Base-by-base conservation (phyloP, 768 basidiomycete genomes). In the Dacryopinax spathularia region DNA sequence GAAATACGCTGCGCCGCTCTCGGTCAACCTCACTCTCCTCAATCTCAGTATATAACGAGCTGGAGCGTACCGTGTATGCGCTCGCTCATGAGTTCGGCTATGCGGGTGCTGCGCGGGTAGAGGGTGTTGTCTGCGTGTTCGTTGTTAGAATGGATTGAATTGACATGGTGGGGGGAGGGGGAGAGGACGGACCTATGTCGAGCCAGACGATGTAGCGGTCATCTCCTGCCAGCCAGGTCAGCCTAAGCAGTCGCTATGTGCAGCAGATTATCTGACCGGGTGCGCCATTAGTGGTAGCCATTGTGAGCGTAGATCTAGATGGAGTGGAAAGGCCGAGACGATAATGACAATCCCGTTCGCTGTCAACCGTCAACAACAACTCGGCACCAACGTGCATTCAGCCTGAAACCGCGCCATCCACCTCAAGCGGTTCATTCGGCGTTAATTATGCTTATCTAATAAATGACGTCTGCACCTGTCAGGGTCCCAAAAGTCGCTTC, bases 71-170 rank as follows among this genome's bases (percentile, higher is more conserved):
- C 82, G 69, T 90, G 88, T 60, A 91, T 91, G 61, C 83, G 81
- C 65, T 84, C 73, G 13, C 85, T 84, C 91, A 93, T 91, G 18
- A 81, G 84, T 66, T 87, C 82, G 2, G 85, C 84, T 61, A 92
- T 88, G 72, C 79, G 83, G 20, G 84, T 77, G 68, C 81, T 85
- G 0, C 87, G 82, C 7, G 89, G 88, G 72, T 92, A 93, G 16
- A 93, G 79, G 1, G 89, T 91, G 69, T 93, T 91, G 73, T 92
- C 91, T 56, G 10, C 7, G 3, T 56, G 5, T 29, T n/a, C n/a
- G 29, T 31, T 29, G 48, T 56, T 20, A 56, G 48, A 9, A 29
- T n/a, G n/a, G 48, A 29, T 10, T 41, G 18, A 5, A 41, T 18
- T 41, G 39, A 15, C 16, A 7, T 56, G 22, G 25, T 56, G 48